These are phyloP conservation scores for Penicillium crystallinum DNA, from an alignment of 495 filamentous ascomycete genomes.

Conservation along the genomic window DNA sequence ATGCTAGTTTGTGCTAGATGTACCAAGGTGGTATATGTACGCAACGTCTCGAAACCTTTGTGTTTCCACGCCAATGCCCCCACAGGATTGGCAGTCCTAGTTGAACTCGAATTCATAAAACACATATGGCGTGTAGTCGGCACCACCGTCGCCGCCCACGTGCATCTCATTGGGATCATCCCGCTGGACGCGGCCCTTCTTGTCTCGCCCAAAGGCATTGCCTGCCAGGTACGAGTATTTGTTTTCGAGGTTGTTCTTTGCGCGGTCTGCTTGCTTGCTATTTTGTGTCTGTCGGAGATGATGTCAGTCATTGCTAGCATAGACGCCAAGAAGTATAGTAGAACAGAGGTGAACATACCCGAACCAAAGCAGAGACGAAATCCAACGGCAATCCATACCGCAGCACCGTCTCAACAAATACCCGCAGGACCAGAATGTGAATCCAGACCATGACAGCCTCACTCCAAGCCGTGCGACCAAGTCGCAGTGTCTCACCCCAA, in stretches of 20 bases:
- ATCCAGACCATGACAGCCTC: conserved; percentile 94
- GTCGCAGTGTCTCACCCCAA: conserved; percentile 82
- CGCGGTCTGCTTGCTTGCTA: conserved; percentile 73
- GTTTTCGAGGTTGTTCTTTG: conserved; percentile 72
- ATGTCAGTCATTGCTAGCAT: neutral
- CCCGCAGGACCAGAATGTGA: conserved; percentile 81
- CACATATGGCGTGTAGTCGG: conserved; percentile 92
- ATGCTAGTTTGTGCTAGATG: conserved; percentile 26
- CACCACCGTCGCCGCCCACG: conserved; percentile 60
- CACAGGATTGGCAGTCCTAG: conserved; percentile 10
- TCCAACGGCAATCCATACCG: conserved; percentile 87
- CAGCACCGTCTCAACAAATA: conserved; percentile 95
- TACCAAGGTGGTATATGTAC: conserved; percentile 29
- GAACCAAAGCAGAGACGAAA: conserved; percentile 76
- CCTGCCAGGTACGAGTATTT: conserved; percentile 90
- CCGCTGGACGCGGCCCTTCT: conserved; percentile 82
- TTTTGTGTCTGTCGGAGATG: conserved; percentile 56
- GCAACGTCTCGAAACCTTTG: conserved; percentile 9
- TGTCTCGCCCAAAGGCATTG: conserved; percentile 90
- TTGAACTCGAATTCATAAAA: conserved; percentile 91
- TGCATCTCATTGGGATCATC: conserved; percentile 88
- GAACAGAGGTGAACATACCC: conserved; percentile 53
- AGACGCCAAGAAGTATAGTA: neutral
- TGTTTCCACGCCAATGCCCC: neutral
- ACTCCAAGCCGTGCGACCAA: conserved; percentile 83